phyloP scores from a whole-genome alignment of 2,329 filamentous ascomycete species.

The Neopestalotiopsis sp. region DNA sequence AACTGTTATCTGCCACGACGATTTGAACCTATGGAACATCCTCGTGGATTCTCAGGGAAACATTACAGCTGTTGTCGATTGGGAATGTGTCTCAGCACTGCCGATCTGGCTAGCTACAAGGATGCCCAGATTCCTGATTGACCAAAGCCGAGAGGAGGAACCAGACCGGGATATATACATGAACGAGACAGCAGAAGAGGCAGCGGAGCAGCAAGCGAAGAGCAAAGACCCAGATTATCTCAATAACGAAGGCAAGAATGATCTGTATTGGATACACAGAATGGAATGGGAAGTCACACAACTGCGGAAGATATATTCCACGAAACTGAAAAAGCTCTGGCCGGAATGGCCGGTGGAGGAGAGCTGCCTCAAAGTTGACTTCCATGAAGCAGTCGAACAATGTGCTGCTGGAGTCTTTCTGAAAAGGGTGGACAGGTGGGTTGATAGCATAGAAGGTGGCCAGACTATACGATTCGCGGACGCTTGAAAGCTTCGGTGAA shows the following conservation, averaged over 20 bases:
- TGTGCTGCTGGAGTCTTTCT: constrained; percentile 1
- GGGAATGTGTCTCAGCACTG: constrained; percentile 47
- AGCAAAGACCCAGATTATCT: constrained; percentile 27
- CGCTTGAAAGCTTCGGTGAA: neutral
- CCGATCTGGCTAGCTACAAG: constrained; percentile 44
- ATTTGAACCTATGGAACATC: constrained; percentile 45
- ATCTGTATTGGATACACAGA: constrained; percentile 46
- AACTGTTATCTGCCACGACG: constrained; percentile 43
- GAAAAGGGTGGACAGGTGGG: constrained; percentile 3
- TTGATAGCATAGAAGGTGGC: neutral
- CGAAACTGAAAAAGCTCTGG: constrained; percentile 36
- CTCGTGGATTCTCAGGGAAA: constrained; percentile 42
- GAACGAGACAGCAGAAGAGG: constrained; percentile 31
- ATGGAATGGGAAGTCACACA: constrained; percentile 47
- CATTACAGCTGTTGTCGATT: constrained; percentile 47
- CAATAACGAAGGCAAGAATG: constrained; percentile 45
- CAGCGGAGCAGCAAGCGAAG: neutral
- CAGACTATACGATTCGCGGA: neutral
- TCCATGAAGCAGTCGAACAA: constrained; percentile 4
- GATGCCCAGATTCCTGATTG: constrained; percentile 18
- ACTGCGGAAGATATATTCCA: constrained; percentile 40
- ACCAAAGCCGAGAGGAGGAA: constrained; percentile 35
- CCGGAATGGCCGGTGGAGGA: constrained; percentile 35
- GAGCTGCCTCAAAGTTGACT: constrained; percentile 8
- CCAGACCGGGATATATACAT: constrained; percentile 38